Base-by-base conservation (phyloP, 1,284 basidiomycete genomes). In the Ceratobasidium sp. region DNA sequence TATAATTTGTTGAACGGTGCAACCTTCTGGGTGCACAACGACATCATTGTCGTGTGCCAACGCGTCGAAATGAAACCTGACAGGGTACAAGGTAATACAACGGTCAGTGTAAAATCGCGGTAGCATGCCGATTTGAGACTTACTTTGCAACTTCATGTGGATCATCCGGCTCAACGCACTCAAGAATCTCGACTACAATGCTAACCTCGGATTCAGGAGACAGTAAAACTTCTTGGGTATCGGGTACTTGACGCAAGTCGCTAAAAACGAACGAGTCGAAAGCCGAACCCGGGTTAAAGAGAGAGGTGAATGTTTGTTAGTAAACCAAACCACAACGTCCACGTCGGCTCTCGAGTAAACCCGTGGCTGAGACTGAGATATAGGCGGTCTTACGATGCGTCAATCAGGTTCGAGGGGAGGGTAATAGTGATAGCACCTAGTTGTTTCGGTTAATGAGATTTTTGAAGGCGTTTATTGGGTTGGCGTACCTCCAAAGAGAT, bases 171-270 rank as follows among this genome's bases (percentile, higher is more conserved):
- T 91, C 90, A 65, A 97, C 93, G 62, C 89, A 86, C 84, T 95
- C 86, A 8, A 99, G 87, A n/a, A 98, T 90, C 83, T 99, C 98
- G 35, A 98, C 84, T 78, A 99, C 91, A 79, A 97, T 88, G 82
- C 93, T 96, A 80, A 93, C 87, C 79, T 90, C 88, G 5, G 91
- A 91, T 68, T 90, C 85, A 2, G 90, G 88, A 68, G 92, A 92
- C 59, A 98, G 85, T 83, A 96, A 94, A 59, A 99, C 97, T 83
- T 99, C 97, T 85, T 99, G 97, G 18, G 91, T 96, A 84, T 99
- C 94, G 20, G 97, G 97, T 16, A 99, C 89, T 86, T 99, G 95
- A 78, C 97, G 95, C 2, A 98, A 80, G 80, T 93, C 89, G 79
- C 97, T 98, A 84, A 54, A 57, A 64, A 33, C 78, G 23, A 14